phyloP scores from a whole-genome alignment of 345 rosid genomes.

The Draba incana region DNA sequence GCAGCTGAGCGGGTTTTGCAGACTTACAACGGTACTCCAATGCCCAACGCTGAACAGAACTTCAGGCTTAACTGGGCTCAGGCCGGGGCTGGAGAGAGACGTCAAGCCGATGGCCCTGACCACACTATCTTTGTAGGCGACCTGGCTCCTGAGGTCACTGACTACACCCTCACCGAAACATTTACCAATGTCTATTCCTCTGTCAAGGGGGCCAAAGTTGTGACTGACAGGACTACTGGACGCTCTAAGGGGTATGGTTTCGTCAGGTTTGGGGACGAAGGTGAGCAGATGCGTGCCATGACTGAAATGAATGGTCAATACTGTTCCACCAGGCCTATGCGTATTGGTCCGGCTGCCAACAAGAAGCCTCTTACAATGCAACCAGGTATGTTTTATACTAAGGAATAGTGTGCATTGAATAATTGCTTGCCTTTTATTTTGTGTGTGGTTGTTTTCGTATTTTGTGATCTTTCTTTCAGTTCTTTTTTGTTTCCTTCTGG shows the following conservation, averaged over 20 bases:
- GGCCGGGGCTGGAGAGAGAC: slow-evolving; percentile 86
- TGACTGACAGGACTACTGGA: slow-evolving; percentile 84
- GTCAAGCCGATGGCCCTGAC: slow-evolving; percentile 78
- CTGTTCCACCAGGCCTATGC: slow-evolving; percentile 87
- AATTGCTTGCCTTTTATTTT: slow-evolving; percentile 40
- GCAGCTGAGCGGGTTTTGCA: slow-evolving; percentile 85
- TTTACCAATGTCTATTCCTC: slow-evolving; percentile 65
- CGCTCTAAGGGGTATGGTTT: slow-evolving; percentile 97
- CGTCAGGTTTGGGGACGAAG: slow-evolving; percentile 86
- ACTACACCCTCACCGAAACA: slow-evolving; percentile 68
- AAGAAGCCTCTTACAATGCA: slow-evolving; percentile 68
- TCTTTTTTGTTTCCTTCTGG: slow-evolving; percentile 56
- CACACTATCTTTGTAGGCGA: slow-evolving; percentile 89
- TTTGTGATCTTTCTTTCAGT: slow-evolving; percentile 43
- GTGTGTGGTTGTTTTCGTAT: neutral
- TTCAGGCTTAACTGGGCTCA: slow-evolving; percentile 94
- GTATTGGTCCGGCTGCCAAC: slow-evolving; percentile 88
- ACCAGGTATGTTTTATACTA: slow-evolving; percentile 57
- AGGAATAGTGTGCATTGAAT: neutral
- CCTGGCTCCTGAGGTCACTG: slow-evolving; percentile 87
- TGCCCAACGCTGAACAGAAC: slow-evolving; percentile 77
- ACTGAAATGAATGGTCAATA: slow-evolving; percentile 90
- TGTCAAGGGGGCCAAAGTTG: slow-evolving; percentile 91
- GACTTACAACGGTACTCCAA: slow-evolving; percentile 67
- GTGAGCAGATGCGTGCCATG: slow-evolving; percentile 87